Percentiles rank a stretch among this genome's conserved stretches.
Conservation (phyloP, 352 stramenopile species). For the Globisporangium spinosum region DNA sequence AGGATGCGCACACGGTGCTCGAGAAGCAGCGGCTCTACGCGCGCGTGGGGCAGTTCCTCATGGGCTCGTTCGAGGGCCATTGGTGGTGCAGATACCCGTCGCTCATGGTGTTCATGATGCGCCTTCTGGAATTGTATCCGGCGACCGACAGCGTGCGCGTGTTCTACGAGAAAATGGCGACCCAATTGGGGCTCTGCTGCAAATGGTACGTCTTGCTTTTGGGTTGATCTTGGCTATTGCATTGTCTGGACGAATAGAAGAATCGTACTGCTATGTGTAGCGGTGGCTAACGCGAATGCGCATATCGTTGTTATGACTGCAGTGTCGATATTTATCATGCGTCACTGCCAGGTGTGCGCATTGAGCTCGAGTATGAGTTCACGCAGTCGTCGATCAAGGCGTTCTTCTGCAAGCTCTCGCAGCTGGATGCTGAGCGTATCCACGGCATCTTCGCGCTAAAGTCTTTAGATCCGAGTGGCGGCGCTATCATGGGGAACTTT, state of each 20-base stretch:
- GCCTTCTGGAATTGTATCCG: conserved; percentile 76
- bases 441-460: conserved; percentile 42
- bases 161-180: conserved; percentile 72
- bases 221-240: background rate
- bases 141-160: conserved; percentile 60
- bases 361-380: conserved; percentile 79
- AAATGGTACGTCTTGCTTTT: conserved; percentile 47
- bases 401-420: conserved; percentile 75
- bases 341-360: conserved; percentile 61
- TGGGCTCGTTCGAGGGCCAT: conserved; percentile 58
- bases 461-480: background rate
- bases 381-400: conserved; percentile 61
- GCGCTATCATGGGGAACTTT: background rate
- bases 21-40: conserved; percentile 75
- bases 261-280: background rate
- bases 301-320: background rate
- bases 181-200: conserved; percentile 50
- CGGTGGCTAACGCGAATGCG: background rate
- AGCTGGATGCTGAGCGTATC: conserved; percentile 68
- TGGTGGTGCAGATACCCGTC: conserved; percentile 79
- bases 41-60: conserved; percentile 75
- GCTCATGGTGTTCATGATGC: conserved; percentile 88
- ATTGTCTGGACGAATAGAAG: background rate
- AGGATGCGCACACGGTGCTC: conserved; percentile 27
- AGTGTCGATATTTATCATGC: conserved; percentile 86